Evolutionary conservation across 2,329 filamentous ascomycete genomes (phyloP), one percentile per base, ranked within the genome.

Genomic region (Ophiostoma sp.): DNA sequence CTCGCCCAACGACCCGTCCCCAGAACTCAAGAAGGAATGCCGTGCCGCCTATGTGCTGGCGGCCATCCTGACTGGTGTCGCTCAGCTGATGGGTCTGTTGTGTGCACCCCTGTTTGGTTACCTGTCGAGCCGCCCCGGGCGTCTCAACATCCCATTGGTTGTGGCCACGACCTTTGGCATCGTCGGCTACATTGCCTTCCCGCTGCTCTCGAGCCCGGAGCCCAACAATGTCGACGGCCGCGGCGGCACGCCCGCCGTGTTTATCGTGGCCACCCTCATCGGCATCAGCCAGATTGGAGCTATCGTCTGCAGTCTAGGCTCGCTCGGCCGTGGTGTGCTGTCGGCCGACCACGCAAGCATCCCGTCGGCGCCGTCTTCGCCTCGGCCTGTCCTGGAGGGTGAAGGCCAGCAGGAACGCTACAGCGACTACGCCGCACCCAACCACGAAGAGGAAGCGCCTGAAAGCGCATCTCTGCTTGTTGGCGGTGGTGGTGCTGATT

Each of bases 251-350:
- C 87, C 89, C 0, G 85, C 83, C 12, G 90, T 97, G 19, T 94
- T 97, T 79, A 76, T 95, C 15, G 88, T 95, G 19, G 93, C 94
- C 57, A 89, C 91, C 0, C 83, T 97, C 22, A 89, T 98, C 52
- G 96, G 96, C 17, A 89, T 97, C 79, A 97, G 93, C 78, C 96
- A 99, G 82, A 98, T 99, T 75, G 96, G 95, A 1, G 92, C 94
- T 12, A 98, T 99, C 74, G 96, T 99, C 0, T 98, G 95, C 83
- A 97, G 93, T 76, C 87, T 99, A n/a, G 94, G 93, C 0, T 89
- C 96, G 0, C 87, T 99, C 2, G 94, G 94, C 50, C 90, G 90
- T 19, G 95, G 94, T 3, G 91, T 98, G 28, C 85, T 97, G 28
- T 83, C 84, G 5, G 84, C 83, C 7, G 75, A 73, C 48, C 64